phyloP scores from a whole-genome alignment of 345 rosid genomes.

The Ceriops zippeliana region DNA sequence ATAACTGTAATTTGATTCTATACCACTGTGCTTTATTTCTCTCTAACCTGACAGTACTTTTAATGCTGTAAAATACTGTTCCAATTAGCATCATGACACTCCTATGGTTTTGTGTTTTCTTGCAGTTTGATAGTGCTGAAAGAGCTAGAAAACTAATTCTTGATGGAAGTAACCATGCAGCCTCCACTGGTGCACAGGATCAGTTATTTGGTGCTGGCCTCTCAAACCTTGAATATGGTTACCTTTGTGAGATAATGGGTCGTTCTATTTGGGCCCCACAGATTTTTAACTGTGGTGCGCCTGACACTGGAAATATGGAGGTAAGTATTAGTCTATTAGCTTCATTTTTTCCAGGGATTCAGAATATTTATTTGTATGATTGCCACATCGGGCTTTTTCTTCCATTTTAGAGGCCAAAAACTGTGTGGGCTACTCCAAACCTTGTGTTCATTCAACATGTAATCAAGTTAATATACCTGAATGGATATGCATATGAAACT shows the following conservation, averaged over 20 bases:
- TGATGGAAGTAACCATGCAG: constrained; percentile 32
- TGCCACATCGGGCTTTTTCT: not conserved
- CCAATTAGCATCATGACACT: constrained; percentile 5
- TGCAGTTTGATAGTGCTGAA: constrained; percentile 86
- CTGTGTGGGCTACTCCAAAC: too few relatives aligned
- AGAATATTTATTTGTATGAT: not conserved
- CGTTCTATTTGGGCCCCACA: constrained; percentile 96
- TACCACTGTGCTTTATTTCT: constrained; percentile 1
- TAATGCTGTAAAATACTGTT: not conserved
- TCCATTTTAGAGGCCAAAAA: too few relatives aligned
- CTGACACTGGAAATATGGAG: constrained; percentile 99
- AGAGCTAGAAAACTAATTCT: constrained; percentile 66
- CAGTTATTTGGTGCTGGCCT: constrained; percentile 82
- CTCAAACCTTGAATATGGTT: constrained; percentile 92
- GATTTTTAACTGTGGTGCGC: constrained; percentile 92
- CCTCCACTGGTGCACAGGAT: constrained; percentile 29
- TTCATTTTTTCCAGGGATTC: constrained; percentile 1
- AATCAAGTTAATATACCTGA: not conserved
- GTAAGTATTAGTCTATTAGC: constrained; percentile 30
- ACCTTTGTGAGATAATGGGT: constrained; percentile 98
- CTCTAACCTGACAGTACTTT: not conserved
- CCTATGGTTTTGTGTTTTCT: constrained; percentile 17
- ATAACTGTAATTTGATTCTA: constrained; percentile 51
- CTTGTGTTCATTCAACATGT: constrained; percentile 14
- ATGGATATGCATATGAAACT: not conserved